Base-by-base conservation (phyloP, 2,329 filamentous ascomycete genomes). In the Bipolaris victoriae region DNA sequence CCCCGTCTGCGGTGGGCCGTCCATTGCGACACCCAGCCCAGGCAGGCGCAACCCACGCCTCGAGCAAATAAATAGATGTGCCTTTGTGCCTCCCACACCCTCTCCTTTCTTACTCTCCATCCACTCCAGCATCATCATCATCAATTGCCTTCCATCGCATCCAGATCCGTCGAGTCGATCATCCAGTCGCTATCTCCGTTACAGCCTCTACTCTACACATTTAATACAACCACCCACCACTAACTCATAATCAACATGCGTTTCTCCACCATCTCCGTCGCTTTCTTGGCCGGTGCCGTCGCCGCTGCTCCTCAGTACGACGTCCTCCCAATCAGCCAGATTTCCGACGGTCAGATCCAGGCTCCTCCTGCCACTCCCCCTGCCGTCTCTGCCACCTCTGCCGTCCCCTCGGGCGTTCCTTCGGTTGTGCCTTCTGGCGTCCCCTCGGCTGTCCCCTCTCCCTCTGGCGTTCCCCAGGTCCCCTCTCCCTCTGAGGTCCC, bases 261-360 rank as follows among this genome's bases (percentile, higher is more conserved):
- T 64, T 71, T 69, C 70, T 62, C 69, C 49, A 58, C 64, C 50
- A 44, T 63, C 64, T 63, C 64, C 46, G 51, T 74, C 53, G 62
- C 68, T 63, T 58, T 66, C 63, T 40, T 72, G 60, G 70, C 69
- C 52, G 69, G 67, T 55, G 57, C 65, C 57, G 71, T 63, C 54
- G 67, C 66, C 57, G 72, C 70, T 48, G 60, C 64, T 43, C 67
- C 70, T 33, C 69, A 72, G 68, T 58, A 61, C 57, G 20, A 33
- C 46, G 49, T 64, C 47, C 61, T 70, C 55, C 67, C 71, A 58
- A 76, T 76, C 68, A 67, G 70, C 51, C 73, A 76, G 69, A 76
- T 76, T 64, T 63, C 61, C 54, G 74, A 76, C 55, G 74, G 74
- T 45, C 74, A 76, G 71, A 73, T 76, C 61, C 74, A 76, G 67